A percentile compares a stretch with the other conserved stretches of the same genome.
Conservation (phyloP, 2,329 filamentous ascomycete species). For the Penicillium thymicola region DNA sequence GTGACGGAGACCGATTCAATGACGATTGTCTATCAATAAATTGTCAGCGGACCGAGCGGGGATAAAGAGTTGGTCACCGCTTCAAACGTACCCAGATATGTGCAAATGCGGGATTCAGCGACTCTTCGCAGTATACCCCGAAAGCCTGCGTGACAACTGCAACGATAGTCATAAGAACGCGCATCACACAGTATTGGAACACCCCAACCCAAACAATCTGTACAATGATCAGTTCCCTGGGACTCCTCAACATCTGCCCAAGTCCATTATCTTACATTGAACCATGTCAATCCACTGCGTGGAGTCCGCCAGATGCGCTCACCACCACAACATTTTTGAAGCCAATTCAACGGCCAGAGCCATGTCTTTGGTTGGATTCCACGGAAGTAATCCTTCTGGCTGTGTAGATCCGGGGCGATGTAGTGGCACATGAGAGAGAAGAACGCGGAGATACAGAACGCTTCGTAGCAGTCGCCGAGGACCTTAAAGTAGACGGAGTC, state of each 20-base stretch:
- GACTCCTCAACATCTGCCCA: background rate
- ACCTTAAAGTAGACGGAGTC: constrained; percentile 78
- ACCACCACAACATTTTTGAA: constrained; percentile 67
- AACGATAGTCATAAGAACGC: constrained; percentile 74
- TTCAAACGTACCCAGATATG: constrained; percentile 67
- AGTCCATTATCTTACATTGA: constrained; percentile 38
- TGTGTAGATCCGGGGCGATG: constrained; percentile 63
- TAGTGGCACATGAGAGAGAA: constrained; percentile 48
- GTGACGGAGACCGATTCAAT: constrained; percentile 71
- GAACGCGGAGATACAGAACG: constrained; percentile 81
- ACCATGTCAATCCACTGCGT: constrained; percentile 78
- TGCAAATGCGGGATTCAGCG: constrained; percentile 72
- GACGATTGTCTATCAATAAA: constrained; percentile 52
- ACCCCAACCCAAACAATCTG: constrained; percentile 67
- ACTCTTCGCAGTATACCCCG: constrained; percentile 72
- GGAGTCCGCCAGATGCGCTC: constrained; percentile 66
- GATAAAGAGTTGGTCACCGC: background rate
- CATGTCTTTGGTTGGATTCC: constrained; percentile 64
- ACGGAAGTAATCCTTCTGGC: constrained; percentile 78
- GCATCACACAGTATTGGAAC: constrained; percentile 82
- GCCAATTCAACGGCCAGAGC: constrained; percentile 69
- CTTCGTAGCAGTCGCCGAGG: constrained; percentile 79
- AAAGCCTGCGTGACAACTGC: constrained; percentile 70
- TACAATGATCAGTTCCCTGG: constrained; percentile 2
- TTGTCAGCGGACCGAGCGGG: background rate